Base-by-base conservation (phyloP, 805 yeast species). In the Kuraishia ogatae region DNA sequence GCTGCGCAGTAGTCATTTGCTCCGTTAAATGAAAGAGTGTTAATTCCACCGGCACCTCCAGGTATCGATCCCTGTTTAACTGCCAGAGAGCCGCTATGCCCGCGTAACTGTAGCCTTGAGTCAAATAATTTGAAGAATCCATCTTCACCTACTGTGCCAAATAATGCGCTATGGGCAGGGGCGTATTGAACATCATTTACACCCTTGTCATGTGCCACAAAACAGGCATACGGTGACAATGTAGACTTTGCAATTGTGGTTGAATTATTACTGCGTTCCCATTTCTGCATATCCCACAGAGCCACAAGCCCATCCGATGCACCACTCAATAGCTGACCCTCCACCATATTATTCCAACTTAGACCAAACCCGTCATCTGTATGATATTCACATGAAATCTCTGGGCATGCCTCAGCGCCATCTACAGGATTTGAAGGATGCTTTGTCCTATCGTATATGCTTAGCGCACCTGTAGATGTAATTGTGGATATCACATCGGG, bases 371-470 rank as follows among this genome's bases (percentile, higher is more conserved):
- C 84, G 59, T 87, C 96, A 17, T 70, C 66, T 2, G 64, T 58
- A 59, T 78, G 72, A 55, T 56, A 66, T 15, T 60, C 57, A 50
- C 62, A 60, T 47, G 57, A 55, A 21, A 65, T 61, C 55, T 63
- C 74, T 13, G 83, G 83, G 60, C 74, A 73, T 61, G 71, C 71
- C 19, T 56, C 57, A 23, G 68, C 68, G 4, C 43, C 43, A 5
- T 39, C 51, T 11, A 69, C 55, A 2, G 78, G 76, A 48, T 69
- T 71, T 13, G 77, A 71, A 1, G 90, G 77, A 66, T 89, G 96
- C 65, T 89, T 90, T 0, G 97, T 91, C 61, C 94, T 76, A 67
- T 92, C 96, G 67, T 84, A 89, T 2, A 92, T 70, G 53, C 77
- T 81, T 13, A 85, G 73, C 15, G 78, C 72, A 1, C 97, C 97